Evolutionary conservation across 257 asterid species (phyloP).

Genomic region (Jacaranda copaia): DNA sequence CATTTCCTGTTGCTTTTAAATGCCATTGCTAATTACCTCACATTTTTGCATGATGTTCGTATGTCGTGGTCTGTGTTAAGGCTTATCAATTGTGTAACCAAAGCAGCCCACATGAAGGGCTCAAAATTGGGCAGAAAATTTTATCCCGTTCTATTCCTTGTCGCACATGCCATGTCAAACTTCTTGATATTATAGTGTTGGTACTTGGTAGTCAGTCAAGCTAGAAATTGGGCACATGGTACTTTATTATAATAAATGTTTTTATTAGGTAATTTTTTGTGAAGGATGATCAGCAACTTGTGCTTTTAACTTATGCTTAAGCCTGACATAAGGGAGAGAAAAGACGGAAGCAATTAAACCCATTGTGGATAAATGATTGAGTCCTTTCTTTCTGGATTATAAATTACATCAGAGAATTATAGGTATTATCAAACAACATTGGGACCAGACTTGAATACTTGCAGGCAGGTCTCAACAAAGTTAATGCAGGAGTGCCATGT

Average conservation of each 20-base stretch:
- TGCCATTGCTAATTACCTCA: too few relatives aligned
- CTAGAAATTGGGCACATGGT: neutral
- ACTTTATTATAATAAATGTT: too few relatives aligned
- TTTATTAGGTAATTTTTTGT: neutral
- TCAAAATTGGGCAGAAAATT: too few relatives aligned
- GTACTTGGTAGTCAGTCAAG: neutral
- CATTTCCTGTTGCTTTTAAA: too few relatives aligned
- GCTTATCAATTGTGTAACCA: too few relatives aligned
- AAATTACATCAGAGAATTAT: neutral
- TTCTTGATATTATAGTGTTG: neutral
- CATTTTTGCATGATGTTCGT: too few relatives aligned
- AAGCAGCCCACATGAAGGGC: too few relatives aligned
- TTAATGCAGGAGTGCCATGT: slow-evolving; percentile 17
- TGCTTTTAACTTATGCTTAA: neutral
- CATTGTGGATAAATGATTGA: neutral
- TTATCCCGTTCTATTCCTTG: too few relatives aligned
- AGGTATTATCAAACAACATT: neutral
- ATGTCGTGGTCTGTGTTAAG: too few relatives aligned
- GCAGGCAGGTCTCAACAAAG: slow-evolving; percentile 7
- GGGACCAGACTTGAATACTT: slow-evolving; percentile 12
- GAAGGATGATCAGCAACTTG: neutral
- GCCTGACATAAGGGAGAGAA: neutral
- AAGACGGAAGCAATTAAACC: neutral
- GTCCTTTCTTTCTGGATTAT: neutral
- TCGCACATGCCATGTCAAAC: neutral